Evolutionary conservation across 139 green algal species (phyloP).

Genomic region (Coccomyxa sp.): DNA sequence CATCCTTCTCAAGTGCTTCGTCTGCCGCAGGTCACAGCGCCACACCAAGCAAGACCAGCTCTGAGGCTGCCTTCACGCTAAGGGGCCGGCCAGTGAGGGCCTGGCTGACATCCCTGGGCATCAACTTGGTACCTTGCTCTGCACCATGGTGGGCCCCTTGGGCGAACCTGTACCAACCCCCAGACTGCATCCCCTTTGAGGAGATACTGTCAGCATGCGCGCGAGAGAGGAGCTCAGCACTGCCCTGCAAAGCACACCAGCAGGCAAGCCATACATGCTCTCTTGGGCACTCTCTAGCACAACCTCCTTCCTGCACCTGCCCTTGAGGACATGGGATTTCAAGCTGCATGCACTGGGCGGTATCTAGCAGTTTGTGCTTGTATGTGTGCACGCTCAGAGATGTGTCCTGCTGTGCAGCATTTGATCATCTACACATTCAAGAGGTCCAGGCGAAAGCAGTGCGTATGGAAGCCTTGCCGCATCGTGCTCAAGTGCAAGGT

Average conservation of each 20-base stretch:
- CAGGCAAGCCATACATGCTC: not conserved
- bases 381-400: not conserved
- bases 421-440: constrained; percentile 44
- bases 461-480: constrained; percentile 28
- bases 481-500: constrained; percentile 24
- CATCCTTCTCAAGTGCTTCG: too few species aligned
- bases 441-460: constrained; percentile 11
- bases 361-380: not conserved
- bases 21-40: not conserved
- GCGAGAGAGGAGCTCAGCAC: not conserved
- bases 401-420: constrained; percentile 9
- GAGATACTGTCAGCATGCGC: constrained; percentile 35
- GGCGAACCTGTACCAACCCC: not conserved
- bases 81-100: not conserved
- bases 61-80: not conserved
- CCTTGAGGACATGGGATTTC: too few species aligned
- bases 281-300: not conserved
- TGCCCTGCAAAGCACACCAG: not conserved
- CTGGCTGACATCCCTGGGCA: not conserved
- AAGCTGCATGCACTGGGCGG: too few species aligned
- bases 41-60: not conserved
- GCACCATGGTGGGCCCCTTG: not conserved
- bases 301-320: not conserved
- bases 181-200: constrained; percentile 37
- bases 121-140: not conserved